These are phyloP conservation scores for Penicillium steckii DNA, from an alignment of 495 filamentous ascomycete species.

Conservation along the genomic window DNA sequence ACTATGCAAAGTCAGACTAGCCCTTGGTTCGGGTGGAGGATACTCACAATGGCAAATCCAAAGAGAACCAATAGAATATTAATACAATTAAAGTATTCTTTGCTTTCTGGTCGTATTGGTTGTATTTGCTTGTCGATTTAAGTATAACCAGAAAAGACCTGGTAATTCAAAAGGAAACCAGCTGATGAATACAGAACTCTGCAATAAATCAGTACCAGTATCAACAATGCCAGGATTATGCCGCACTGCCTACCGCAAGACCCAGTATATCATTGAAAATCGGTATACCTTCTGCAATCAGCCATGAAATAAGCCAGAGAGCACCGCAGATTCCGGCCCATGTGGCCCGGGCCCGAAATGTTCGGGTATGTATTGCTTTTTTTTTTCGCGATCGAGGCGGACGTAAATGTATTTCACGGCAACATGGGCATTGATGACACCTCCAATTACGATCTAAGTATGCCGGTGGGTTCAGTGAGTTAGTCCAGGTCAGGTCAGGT, in stretches of 20 bases:
- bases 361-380: conserved; percentile 46
- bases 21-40: not conserved
- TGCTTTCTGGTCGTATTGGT: no score
- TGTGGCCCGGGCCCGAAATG: conserved; percentile 31
- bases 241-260: conserved; percentile 26
- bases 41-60: conserved; percentile 31
- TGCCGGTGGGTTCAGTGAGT: no score
- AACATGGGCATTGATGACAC: conserved; percentile 63
- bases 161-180: conserved; percentile 32
- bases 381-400: conserved; percentile 49
- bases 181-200: conserved; percentile 27
- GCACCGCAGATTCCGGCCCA: conserved; percentile 53
- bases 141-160: conserved; percentile 33
- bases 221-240: not conserved
- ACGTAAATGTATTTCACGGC: conserved; percentile 59
- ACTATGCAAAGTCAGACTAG: conserved; percentile 7
- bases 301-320: conserved; percentile 59
- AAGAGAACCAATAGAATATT: conserved; percentile 23
- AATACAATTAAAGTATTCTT: no score
- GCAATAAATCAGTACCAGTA: not conserved
- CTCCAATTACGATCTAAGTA: conserved; percentile 40
- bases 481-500: no score
- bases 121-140: conserved; percentile 27
- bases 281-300: conserved; percentile 65
- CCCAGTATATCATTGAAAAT: conserved; percentile 61